Base-by-base conservation (phyloP, 768 basidiomycete species). In the Tricholoma furcatifolium region DNA sequence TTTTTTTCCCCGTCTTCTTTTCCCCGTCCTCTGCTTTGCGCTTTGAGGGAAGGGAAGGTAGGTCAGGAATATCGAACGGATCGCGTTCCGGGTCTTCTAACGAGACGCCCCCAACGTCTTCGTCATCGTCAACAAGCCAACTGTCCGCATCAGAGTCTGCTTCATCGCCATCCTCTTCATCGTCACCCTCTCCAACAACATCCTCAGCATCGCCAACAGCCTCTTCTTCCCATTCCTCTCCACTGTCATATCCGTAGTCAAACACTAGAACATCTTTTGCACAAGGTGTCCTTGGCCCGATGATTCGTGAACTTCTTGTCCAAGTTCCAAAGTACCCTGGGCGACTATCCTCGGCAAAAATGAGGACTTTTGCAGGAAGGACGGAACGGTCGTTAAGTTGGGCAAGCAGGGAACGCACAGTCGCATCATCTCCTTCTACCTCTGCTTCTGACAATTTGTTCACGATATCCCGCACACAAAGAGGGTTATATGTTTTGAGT, bases 311-410 rank as follows among this genome's bases (percentile, higher is more conserved):
- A 54, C 76, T 82, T 49, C 88, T 85, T 7, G 93, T 94, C 87
- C 91, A 98, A 6, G 97, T 98, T 18, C 95, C 96, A 61, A 85
- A 88, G 69, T 96, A 98, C 1, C 93, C 93, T 11, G 97, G 96
- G 43, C 97, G 83, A 0, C 80, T 77, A 66, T 98, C 93, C 52
- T 87, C 87, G 14, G 75, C 70, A 68, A 97, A 98, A 53, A 91
- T 85, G 36, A 98, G 74, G 2, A 85, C 82, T 70, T 97, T 98
- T 45, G 85, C 82, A 0, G 88, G 88, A 42, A 93, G 74, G 21
- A 74, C 62, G 5, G 66, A 68, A 11, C 87, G 82, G 55, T 93
- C 77, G 46, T 75, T 72, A 9, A 99, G 76, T 53, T 81, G 68
- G 10, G 71, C 64, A 35, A 88, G 74, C 10, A 93, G 71, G n/a